Evolutionary conservation across 2,329 filamentous ascomycete genomes (phyloP), one percentile per base, ranked within the genome.

Genomic region (Colletotrichum sansevieriae): DNA sequence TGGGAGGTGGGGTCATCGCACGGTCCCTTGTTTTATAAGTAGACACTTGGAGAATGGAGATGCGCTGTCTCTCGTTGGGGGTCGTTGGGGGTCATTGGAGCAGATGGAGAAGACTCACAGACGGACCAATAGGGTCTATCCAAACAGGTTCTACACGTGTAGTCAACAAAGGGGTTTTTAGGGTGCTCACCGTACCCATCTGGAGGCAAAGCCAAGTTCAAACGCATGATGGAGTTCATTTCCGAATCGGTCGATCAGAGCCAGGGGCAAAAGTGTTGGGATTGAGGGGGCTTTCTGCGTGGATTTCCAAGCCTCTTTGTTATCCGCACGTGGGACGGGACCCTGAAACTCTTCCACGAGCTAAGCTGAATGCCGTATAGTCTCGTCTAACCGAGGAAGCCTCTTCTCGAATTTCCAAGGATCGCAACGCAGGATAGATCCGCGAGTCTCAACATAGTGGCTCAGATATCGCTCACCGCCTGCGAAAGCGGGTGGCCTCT

Each of bases 231-330:
- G 66, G 66, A 54, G 57, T 15, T 61, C 49, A 66, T 56, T 56
- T 35, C 66, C 66, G 35, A 13, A 44, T 25, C 7, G 20, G 65
- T 65, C 18, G 12, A 41, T 44, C 35, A 54, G 44, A 51, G 25
- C 33, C 47, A 65, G 49, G 66, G 65, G 56, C 18, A 62, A 69
- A 69, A 69, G 63, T 66, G 66, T 69, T 69, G 62, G 66, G 66
- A 55, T 69, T 69, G 62, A 66, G 66, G 47, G 35, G 33, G 29
- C 9, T 29, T 43, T 52, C 22, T 35, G 11, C 58, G 60, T 68
- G 60, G 62, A n/a, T 55, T 44, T 65, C 22, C 61, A 44, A 68
- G 49, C 20, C 62, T 22, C 22, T 56, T 46, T 51, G 41, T 43
- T 44, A 47, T 51, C 41, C 66, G 49, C 35, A 46, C 62, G 63